A percentile compares a stretch with the other conserved stretches of the same genome.
These are phyloP conservation scores for Bipolaris sorokiniana DNA, from an alignment of 2,329 filamentous ascomycete species.

Conservation along the genomic window DNA sequence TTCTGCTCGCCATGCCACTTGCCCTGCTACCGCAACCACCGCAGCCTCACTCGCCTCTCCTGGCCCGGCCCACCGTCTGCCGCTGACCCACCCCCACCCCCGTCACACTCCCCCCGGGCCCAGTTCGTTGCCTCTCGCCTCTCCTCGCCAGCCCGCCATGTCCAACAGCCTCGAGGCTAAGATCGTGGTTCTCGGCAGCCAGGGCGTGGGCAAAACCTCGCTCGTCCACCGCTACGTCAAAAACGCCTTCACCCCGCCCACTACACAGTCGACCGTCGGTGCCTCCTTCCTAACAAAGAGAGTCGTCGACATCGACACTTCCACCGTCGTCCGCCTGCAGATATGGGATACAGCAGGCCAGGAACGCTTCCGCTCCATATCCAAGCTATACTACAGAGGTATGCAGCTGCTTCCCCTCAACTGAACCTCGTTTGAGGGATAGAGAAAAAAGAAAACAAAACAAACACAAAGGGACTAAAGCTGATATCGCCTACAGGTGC, in stretches of 20 bases:
- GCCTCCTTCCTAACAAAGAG: constrained; percentile 68
- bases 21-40: constrained; percentile 28
- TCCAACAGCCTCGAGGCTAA: constrained; percentile 73
- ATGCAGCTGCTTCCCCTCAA: constrained; percentile 15
- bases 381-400: constrained; percentile 87
- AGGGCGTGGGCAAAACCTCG: constrained; percentile 80
- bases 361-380: constrained; percentile 93
- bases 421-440: background rate
- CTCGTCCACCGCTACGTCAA: constrained; percentile 79
- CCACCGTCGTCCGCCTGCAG: constrained; percentile 86
- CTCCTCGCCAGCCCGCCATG: constrained; percentile 25
- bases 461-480: background rate
- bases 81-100: constrained; percentile 16
- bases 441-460: no score
- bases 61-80: constrained; percentile 18
- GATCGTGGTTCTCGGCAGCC: constrained; percentile 79
- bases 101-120: background rate
- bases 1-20: constrained; percentile 41
- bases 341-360: constrained; percentile 98
- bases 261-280: constrained; percentile 57
- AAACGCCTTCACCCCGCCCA: constrained; percentile 68
- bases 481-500: constrained; percentile 62
- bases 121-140: background rate
- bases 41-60: constrained; percentile 23
- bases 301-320: constrained; percentile 76